phyloP scores from a whole-genome alignment of 805 yeast genomes.

The Pichia ethanolica region DNA sequence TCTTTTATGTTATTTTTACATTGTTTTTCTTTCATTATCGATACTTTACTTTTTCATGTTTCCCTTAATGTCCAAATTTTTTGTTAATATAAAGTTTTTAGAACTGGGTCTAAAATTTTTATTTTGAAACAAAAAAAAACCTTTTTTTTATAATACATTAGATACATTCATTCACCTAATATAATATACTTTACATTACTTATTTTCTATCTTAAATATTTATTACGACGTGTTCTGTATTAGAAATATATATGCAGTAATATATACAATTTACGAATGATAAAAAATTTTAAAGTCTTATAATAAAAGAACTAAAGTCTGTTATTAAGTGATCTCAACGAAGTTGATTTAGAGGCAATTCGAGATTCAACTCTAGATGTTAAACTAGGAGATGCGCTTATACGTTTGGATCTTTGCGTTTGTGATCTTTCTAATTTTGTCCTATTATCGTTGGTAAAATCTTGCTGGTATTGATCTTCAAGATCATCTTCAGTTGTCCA shows the following conservation, averaged over 20 bases:
- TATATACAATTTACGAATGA: too few relatives aligned
- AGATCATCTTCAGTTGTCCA: conserved; percentile 41
- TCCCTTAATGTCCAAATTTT: neutral
- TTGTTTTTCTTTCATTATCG: neutral
- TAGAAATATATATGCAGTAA: too few relatives aligned
- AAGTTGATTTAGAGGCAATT: conserved; percentile 7
- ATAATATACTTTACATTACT: too few relatives aligned
- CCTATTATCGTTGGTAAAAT: conserved; percentile 22
- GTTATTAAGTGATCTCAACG: conserved; percentile 4
- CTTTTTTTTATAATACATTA: too few relatives aligned
- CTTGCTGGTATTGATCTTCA: conserved; percentile 28
- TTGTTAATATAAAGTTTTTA: neutral
- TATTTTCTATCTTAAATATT: too few relatives aligned
- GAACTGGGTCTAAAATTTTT: neutral
- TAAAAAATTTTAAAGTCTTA: too few relatives aligned
- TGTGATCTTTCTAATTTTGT: conserved; percentile 24
- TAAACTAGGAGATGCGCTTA: conserved; percentile 11
- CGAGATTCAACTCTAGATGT: conserved; percentile 5
- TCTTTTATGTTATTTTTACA: neutral
- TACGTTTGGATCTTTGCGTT: conserved; percentile 23
- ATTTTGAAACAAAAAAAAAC: neutral
- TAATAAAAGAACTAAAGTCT: neutral
- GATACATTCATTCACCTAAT: too few relatives aligned
- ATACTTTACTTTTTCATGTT: neutral
- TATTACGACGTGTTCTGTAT: too few relatives aligned